phyloP scores from a whole-genome alignment of 257 asterid species.

The Linderniella brevidens region DNA sequence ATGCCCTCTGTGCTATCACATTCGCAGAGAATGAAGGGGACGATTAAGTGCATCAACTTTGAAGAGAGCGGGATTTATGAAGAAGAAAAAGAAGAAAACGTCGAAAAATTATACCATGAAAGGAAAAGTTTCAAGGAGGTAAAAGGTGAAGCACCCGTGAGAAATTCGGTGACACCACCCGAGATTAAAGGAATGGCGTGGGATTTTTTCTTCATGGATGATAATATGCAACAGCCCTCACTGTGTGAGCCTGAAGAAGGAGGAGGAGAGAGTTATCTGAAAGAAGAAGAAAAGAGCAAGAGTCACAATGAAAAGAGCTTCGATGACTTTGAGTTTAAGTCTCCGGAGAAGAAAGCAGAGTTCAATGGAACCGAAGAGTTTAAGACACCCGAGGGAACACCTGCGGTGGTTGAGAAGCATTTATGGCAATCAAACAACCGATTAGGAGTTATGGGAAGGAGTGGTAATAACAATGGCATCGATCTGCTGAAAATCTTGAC shows the following conservation, averaged over 20 bases:
- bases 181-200: conserved; percentile 58
- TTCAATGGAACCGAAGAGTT: conserved; percentile 38
- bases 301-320: conserved; percentile 4
- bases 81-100: conserved; percentile 28
- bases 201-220: conserved; percentile 68
- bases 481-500: conserved; percentile 58
- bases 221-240: conserved; percentile 17
- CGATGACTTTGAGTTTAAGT: conserved; percentile 23
- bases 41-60: conserved; percentile 29
- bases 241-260: conserved; percentile 48
- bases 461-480: conserved; percentile 29
- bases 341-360: conserved; percentile 55
- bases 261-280: conserved; percentile 32
- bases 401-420: conserved; percentile 28
- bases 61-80: conserved; percentile 10
- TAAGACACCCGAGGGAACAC: conserved; percentile 47
- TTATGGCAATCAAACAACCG: conserved; percentile 57
- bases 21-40: conserved; percentile 22
- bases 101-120: conserved; percentile 18
- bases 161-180: conserved; percentile 15
- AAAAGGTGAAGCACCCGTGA: conserved; percentile 20
- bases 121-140: conserved; percentile 26
- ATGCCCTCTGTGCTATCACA: conserved; percentile 59
- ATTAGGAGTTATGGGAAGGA: conserved; percentile 14
- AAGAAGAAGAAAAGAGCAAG: conserved; percentile 9